A percentile compares a stretch with the other conserved stretches of the same genome.
Evolutionary conservation across 2,329 filamentous ascomycete species (phyloP).

Genomic region (Dactylellina drechsleri): DNA sequence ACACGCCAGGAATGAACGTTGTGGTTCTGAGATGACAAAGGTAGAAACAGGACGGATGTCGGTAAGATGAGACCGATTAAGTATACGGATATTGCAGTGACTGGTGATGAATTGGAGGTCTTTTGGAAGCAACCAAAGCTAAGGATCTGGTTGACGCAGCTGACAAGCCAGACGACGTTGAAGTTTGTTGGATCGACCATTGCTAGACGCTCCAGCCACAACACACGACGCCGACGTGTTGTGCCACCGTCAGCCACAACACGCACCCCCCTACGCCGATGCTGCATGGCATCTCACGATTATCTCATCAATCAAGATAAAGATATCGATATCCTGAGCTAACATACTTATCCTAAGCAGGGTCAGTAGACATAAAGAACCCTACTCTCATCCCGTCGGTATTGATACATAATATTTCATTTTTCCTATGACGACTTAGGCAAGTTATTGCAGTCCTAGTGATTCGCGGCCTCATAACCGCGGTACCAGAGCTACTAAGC

Average conservation of each 20-base stretch:
- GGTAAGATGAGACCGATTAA: neutral
- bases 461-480: neutral
- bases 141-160: conserved; percentile 13
- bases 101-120: conserved; percentile 1
- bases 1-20: neutral
- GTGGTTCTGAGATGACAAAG: conserved; percentile 1
- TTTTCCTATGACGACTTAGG: too few species aligned
- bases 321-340: too few species aligned
- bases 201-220: conserved; percentile 38
- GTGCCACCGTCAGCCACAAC: neutral
- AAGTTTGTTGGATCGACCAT: conserved; percentile 11
- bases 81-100: neutral
- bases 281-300: too few species aligned
- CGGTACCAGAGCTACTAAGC: neutral
- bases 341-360: too few species aligned
- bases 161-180: neutral
- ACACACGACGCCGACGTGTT: neutral
- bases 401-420: too few species aligned
- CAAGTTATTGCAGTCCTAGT: too few species aligned
- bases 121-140: neutral
- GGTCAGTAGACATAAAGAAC: too few species aligned
- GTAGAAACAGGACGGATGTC: neutral
- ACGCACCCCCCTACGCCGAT: too few species aligned
- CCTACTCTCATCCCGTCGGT: too few species aligned
- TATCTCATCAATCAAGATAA: conserved; percentile 1